These are phyloP conservation scores for Leccinum disarticulatum DNA, from an alignment of 768 basidiomycete genomes.

Conservation along the genomic window DNA sequence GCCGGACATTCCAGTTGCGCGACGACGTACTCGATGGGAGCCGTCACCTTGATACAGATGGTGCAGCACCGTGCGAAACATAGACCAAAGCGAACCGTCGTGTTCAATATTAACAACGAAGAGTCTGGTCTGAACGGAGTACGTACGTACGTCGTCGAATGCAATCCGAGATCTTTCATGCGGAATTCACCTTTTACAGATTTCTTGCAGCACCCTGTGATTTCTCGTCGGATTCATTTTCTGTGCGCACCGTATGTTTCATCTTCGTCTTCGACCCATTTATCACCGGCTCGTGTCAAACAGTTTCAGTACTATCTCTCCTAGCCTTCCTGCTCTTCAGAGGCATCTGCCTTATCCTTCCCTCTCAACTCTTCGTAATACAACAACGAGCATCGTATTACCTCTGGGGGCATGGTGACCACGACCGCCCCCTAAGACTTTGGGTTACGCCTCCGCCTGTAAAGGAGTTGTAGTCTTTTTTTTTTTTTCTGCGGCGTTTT, in stretches of 20 bases:
- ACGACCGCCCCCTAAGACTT: conserved; percentile 26
- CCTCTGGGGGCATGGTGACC: conserved; percentile 51
- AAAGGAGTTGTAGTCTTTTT: conserved; percentile 29
- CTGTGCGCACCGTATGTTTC: conserved; percentile 39
- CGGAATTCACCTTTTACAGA: too few species aligned
- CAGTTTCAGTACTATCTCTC: conserved; percentile 43
- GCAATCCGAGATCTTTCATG: too few species aligned
- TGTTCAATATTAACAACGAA: too few species aligned
- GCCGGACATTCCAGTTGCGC: conserved; percentile 43
- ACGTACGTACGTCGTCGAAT: too few species aligned
- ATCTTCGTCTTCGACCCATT: background rate
- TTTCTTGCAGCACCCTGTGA: too few species aligned
- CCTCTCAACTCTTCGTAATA: conserved; percentile 54
- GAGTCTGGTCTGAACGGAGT: too few species aligned
- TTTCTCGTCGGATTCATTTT: too few species aligned
- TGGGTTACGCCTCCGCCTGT: conserved; percentile 26
- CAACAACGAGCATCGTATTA: conserved; percentile 59
- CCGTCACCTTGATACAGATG: too few species aligned
- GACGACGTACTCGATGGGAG: too few species aligned
- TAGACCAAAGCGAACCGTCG: too few species aligned
- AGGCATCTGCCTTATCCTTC: conserved; percentile 57
- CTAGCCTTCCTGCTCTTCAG: conserved; percentile 47
- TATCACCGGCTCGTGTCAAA: background rate
- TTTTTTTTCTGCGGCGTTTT: background rate
- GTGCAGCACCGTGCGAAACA: too few species aligned